Evolutionary conservation across 2,329 filamentous ascomycete genomes (phyloP).

Genomic region (Penicillium sp.): DNA sequence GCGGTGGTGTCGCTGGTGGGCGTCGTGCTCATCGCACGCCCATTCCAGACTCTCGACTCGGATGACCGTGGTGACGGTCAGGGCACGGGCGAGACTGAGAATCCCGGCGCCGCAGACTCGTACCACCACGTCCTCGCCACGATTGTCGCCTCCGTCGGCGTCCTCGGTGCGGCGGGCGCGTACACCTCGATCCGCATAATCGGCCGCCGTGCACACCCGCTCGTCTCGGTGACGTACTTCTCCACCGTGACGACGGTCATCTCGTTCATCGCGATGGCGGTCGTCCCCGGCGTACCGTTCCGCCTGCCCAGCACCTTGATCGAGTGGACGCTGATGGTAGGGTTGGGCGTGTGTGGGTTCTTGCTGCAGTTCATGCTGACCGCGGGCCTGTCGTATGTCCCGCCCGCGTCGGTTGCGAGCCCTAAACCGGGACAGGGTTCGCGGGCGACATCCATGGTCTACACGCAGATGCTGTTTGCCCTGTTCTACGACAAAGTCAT

Average conservation of each 20-base stretch:
- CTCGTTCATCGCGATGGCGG: constrained; percentile 58
- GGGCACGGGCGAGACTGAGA: constrained; percentile 14
- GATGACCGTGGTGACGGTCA: constrained; percentile 10
- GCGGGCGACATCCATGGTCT: constrained; percentile 64
- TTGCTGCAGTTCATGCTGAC: constrained; percentile 84
- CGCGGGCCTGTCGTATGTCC: constrained; percentile 69
- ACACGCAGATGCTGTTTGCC: constrained; percentile 69
- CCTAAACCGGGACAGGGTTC: constrained; percentile 29
- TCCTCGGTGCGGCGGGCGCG: constrained; percentile 70
- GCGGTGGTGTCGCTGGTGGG: constrained; percentile 72
- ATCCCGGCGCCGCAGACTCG: constrained; percentile 48
- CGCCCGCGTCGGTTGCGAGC: constrained; percentile 42
- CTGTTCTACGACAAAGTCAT: constrained; percentile 62
- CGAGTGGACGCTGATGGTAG: constrained; percentile 66
- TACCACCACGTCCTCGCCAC: constrained; percentile 68
- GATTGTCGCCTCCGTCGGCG: constrained; percentile 69
- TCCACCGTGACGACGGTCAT: constrained; percentile 67
- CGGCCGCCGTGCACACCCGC: constrained; percentile 71
- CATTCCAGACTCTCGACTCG: constrained; percentile 39
- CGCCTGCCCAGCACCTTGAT: constrained; percentile 52
- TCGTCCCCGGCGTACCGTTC: constrained; percentile 57
- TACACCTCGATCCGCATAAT: constrained; percentile 78
- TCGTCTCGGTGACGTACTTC: constrained; percentile 88
- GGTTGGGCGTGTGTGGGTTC: constrained; percentile 72
- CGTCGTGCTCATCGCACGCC: constrained; percentile 78